These are phyloP conservation scores for Puccinia novopanici DNA, from an alignment of 1,284 basidiomycete genomes.

Conservation along the genomic window DNA sequence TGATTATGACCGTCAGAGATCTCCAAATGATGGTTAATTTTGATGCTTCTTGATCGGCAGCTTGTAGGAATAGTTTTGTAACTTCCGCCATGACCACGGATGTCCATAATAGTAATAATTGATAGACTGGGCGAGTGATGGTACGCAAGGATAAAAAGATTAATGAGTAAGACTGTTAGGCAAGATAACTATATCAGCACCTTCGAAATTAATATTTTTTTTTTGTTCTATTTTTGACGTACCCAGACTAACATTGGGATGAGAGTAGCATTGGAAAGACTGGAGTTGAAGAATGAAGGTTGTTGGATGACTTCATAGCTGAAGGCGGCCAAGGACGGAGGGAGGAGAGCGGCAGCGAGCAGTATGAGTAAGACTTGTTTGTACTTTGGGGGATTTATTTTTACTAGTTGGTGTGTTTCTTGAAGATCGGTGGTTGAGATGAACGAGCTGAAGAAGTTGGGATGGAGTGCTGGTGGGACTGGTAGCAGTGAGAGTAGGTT, in stretches of 20 bases:
- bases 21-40: conserved; percentile 16
- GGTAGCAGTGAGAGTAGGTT: conserved; percentile 2
- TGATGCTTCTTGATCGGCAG: neutral
- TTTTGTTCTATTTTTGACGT: neutral
- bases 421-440: neutral
- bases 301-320: conserved; percentile 11
- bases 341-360: conserved; percentile 4
- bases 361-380: conserved; percentile 1
- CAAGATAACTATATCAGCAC: neutral
- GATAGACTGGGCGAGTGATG: conserved; percentile 34
- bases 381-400: neutral
- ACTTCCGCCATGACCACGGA: neutral
- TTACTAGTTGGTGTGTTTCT: neutral
- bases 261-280: neutral
- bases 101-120: conserved; percentile 36
- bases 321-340: conserved; percentile 3
- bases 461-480: neutral
- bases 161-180: conserved; percentile 21
- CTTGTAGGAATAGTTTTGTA: neutral
- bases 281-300: neutral
- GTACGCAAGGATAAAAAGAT: conserved; percentile 22
- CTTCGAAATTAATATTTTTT: too few relatives aligned
- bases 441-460: conserved; percentile 15
- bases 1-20: neutral
- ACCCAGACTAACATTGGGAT: conserved; percentile 28